Evolutionary conservation across 169 alveolate genomes (phyloP).

Genomic region (Eimeria brunetti): DNA sequence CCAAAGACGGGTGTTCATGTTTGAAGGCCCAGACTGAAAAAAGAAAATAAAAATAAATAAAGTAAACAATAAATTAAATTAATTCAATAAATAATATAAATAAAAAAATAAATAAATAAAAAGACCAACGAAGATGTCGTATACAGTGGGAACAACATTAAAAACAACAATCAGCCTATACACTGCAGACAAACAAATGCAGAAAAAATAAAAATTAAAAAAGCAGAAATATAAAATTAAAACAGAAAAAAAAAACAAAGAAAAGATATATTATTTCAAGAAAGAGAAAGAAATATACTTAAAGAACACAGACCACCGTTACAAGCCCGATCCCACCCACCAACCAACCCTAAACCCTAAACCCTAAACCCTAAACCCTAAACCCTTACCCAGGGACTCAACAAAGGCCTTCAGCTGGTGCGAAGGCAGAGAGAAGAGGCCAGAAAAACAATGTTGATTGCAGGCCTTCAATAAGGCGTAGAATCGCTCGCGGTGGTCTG

Average conservation of each 20-base stretch:
- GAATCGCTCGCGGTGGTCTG: constrained; percentile 90
- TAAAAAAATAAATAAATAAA: not conserved
- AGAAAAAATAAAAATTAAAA: not conserved
- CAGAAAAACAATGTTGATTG: constrained; percentile 83
- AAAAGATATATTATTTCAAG: not conserved
- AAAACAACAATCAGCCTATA: not conserved
- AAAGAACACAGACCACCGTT: not conserved
- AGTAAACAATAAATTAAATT: not conserved
- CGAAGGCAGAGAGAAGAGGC: constrained; percentile 84
- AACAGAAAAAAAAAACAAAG: not conserved
- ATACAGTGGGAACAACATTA: too few species aligned
- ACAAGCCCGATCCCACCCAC: too few species aligned
- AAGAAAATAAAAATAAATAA: not conserved
- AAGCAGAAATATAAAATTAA: not conserved
- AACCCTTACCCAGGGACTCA: constrained; percentile 84
- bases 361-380: not conserved
- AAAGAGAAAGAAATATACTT: not conserved
- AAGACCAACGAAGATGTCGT: too few species aligned
- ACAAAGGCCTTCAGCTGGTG: constrained; percentile 85
- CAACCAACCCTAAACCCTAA: not conserved
- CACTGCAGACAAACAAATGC: not conserved
- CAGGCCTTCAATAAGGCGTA: constrained; percentile 86
- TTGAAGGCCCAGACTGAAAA: constrained; percentile 87
- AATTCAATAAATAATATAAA: not conserved
- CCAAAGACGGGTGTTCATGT: constrained; percentile 89